Evolutionary conservation across 2,329 filamentous ascomycete species (phyloP), one percentile per base, ranked within the genome.

Genomic region (Claviceps purpurea): DNA sequence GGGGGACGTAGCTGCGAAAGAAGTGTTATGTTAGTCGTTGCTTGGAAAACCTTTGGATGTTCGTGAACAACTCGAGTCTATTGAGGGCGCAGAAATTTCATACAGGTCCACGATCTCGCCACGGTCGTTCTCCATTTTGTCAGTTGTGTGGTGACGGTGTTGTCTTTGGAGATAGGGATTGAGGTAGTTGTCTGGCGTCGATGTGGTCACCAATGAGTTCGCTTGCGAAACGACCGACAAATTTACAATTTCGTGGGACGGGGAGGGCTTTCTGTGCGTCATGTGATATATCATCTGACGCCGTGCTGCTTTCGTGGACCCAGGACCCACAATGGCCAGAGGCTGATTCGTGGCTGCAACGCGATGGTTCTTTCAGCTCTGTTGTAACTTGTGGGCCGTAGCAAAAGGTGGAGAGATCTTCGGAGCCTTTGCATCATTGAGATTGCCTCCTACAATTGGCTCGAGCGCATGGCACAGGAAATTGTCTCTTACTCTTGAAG

Each of bases 61-160:
- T 43, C 11, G 20, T 22, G 13, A 14, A 43, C 22, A 43, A 22
- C 42, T 43, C 47, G 48, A 47, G 13, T 44, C 13, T 8, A 8
- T 30, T 34, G 2, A n/a, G 11, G 3, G 13, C 14, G 44, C 30
- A 4, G 16, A n/a, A 16, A 54, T 55, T 62, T 75, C 85, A 76
- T 84, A 95, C 89, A 95, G 89, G 79, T 97, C 91, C 75, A 97
- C 93, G 78, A 96, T 90, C 77, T 97, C 89, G 79, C 91, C 91
- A 79, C 89, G 89, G 81, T 97, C 93, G 89, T 98, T 98, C 84
- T 98, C 93, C 93, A 97, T 98, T 77, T 81, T 90, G 70, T 68
- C 73, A 69, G 66, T 45, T 64, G 58, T 59, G 59, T 51, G 50
- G 55, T 59, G 58, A 54, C 50, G 58, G 56, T 53, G 58, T 56